Evolutionary conservation across 768 basidiomycete genomes (phyloP), one percentile per base, ranked within the genome.

Genomic region (Suillus paluster): DNA sequence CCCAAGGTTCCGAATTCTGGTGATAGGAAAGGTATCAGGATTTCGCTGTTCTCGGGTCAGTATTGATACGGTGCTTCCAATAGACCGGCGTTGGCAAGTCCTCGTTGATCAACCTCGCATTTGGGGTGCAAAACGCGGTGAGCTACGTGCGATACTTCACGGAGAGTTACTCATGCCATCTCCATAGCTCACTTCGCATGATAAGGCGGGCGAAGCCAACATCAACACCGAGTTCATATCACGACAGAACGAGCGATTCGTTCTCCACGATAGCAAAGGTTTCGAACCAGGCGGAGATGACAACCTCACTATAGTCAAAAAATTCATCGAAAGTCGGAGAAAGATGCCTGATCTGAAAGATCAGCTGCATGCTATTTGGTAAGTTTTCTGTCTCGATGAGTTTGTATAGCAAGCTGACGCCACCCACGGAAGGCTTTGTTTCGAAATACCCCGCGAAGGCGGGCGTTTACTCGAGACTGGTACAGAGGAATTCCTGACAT

Each of bases 391-490:
- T 39, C 9, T 6, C 4, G 30, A 14, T 44, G 19, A 8, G 42
- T 44, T 4, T 11, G 42, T 42, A 7, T n/a, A 8, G 42, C 19
- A n/a, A n/a, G n/a, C 17, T 41, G 17, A 41, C 4, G 41, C 4
- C 1, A 41, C 17, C 1, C 17, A 17, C 15, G n/a, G 4, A 25
- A 62, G 61, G 61, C 46, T 62, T 14, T 57, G 56, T 17, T 49
- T 62, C 23, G 42, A 46, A 38, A 49, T 49, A 15, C 46, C 61
- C 10, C 46, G 46, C 25, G 23, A 12, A 8, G 36, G 55, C 14
- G 45, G 45, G 21, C 61, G 61, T 17, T 10, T 62, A 23, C n/a
- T 62, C 2, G 61, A 62, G 34, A 57, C 44, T 38, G 61, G 38
- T 6, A 41, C 33, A 3, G 44, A 57, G 33, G 15, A 25, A 6